These are phyloP conservation scores for Tylopilus sp. DNA, from an alignment of 1,284 basidiomycete species.

Conservation along the genomic window DNA sequence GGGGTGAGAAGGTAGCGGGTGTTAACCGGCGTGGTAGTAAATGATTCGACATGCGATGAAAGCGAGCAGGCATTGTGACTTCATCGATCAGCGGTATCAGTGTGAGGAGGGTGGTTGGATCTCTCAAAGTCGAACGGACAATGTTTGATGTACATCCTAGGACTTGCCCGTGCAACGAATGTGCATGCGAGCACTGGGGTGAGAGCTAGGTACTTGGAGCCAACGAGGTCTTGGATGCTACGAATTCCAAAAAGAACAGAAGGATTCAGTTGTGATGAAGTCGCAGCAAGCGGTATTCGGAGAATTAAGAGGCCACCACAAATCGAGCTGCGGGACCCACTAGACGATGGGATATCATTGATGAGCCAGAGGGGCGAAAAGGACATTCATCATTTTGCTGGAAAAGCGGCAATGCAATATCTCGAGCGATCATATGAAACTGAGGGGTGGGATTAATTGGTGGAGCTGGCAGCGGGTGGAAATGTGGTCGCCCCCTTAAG, in stretches of 20 bases:
- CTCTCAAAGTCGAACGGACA: no score
- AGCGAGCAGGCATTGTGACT: neutral
- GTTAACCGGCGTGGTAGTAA: neutral
- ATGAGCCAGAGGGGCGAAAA: neutral
- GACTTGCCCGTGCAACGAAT: neutral
- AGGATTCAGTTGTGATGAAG: neutral
- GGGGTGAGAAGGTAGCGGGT: neutral
- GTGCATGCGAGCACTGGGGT: neutral
- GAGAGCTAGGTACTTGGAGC: neutral
- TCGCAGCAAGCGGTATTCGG: neutral
- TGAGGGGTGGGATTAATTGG: neutral
- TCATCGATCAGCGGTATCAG: neutral
- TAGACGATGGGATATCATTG: neutral
- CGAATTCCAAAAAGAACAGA: neutral
- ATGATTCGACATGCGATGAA: neutral
- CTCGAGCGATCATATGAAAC: neutral
- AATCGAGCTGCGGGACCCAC: neutral
- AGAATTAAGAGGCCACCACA: neutral
- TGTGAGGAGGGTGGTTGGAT: neutral
- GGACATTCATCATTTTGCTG: neutral
- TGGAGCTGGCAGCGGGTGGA: neutral
- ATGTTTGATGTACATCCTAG: neutral
- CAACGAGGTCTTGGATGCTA: neutral
- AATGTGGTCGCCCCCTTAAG: neutral
- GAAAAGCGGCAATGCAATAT: neutral